A percentile compares a stretch with the other conserved stretches of the same genome.
Conservation (phyloP, 352 stramenopile species). For the Pythium apleroticum region DNA sequence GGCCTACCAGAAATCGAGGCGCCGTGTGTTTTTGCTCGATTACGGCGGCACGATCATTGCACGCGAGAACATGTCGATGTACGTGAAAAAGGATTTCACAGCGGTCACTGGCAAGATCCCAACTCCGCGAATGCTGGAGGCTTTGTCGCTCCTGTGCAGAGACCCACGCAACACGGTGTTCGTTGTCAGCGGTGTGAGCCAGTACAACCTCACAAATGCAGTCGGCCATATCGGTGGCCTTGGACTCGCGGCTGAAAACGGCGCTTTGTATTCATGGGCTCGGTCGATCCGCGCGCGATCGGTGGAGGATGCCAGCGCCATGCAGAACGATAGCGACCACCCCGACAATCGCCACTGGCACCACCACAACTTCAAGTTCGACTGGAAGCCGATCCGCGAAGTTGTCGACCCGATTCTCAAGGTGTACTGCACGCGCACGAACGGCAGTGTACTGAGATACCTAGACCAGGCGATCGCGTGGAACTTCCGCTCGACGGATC, state of each 20-base stretch:
- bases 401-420: conserved; percentile 92
- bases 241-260: conserved; percentile 94
- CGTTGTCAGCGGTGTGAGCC: conserved; percentile 95
- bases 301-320: conserved; percentile 33
- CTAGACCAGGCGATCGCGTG: conserved; percentile 95
- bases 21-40: conserved; percentile 96
- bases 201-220: conserved; percentile 88
- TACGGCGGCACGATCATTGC: conserved; percentile 97
- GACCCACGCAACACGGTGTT: conserved; percentile 97
- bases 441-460: conserved; percentile 93
- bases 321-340: conserved; percentile 19
- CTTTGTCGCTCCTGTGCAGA: conserved; percentile 83
- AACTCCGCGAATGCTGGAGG: conserved; percentile 85
- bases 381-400: conserved; percentile 92
- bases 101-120: conserved; percentile 93
- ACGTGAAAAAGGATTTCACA: conserved; percentile 96
- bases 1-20: conserved; percentile 81
- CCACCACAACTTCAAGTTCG: conserved; percentile 80
- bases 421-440: conserved; percentile 95
- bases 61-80: conserved; percentile 92
- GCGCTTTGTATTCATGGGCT: conserved; percentile 92
- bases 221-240: conserved; percentile 93
- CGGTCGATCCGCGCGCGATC: conserved; percentile 51
- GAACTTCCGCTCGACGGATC: conserved; percentile 97
- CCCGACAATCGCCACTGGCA: conserved; percentile 60